Evolutionary conservation across 257 asterid species (phyloP), one percentile per base, ranked within the genome.

Genomic region (Lavandula angustifolia): DNA sequence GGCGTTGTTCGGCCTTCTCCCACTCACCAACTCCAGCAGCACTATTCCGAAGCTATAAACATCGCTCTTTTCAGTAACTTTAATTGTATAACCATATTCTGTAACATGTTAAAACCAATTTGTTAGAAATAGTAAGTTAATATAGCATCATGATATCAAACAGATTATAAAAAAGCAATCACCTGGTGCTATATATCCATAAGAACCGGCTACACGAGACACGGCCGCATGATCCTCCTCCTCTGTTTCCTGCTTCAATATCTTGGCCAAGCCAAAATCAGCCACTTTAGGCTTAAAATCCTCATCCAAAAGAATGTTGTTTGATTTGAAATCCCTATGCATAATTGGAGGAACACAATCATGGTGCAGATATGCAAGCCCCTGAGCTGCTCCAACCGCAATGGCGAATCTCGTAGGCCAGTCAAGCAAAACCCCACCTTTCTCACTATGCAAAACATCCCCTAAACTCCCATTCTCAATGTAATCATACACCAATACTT

Each of bases 11-110:
- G 92, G 92, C 78, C 82, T 71, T 76, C 71, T 86, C 47, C 96
- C 90, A 0, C 80, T 82, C 37, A 89, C 67, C 18, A 89, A 65
- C 64, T 86, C 96, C 71, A 89, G 51, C 57, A 86, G 69, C 67
- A 88, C 82, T 14, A 88, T 81, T 2, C 96, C 96, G 17, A 84
- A 88, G 80, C 96, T 88, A 55, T 89, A 89, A 6, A 89, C 90
- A 18, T 89, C 96, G 18, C 96, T 86, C 87, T 89, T 89, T 79
- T 86, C 92, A 0, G 84, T 84, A 6, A 89, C 84, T 67, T 81
- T 86, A 84, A 82, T 46, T 0, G 92, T 89, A 67, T 89, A 86
- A 1, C 83, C 90, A 72, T 89, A 89, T 64, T 89, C 95, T 88
- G 83, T 17, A 52, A 52, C 1, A 43, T 14, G 34, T 51, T 10